These are phyloP conservation scores for Eucalyptus lansdowneana DNA, from an alignment of 345 rosid genomes.

Conservation along the genomic window DNA sequence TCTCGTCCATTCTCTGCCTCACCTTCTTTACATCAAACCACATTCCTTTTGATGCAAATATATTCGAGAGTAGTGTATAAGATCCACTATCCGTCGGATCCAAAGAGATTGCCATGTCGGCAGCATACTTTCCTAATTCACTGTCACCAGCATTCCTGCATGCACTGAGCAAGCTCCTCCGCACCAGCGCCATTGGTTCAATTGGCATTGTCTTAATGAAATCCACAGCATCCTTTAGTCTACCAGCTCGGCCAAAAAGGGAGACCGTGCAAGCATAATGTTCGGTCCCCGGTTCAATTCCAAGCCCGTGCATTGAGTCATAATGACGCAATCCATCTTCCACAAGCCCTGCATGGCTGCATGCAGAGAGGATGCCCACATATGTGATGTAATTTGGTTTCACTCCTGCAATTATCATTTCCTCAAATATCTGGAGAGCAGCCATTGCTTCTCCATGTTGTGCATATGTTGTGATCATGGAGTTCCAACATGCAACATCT, in stretches of 20 bases:
- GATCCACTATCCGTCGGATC: slow-evolving; percentile 66
- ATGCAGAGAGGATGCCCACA: slow-evolving; percentile 64
- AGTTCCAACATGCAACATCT: slow-evolving; percentile 63
- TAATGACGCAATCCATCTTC: slow-evolving; percentile 41
- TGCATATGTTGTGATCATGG: slow-evolving; percentile 51
- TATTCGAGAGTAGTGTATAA: slow-evolving; percentile 43
- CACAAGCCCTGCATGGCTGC: slow-evolving; percentile 61
- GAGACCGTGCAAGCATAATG: slow-evolving; percentile 65
- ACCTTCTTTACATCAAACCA: slow-evolving; percentile 50
- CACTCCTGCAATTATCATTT: slow-evolving; percentile 32
- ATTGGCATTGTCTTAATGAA: slow-evolving; percentile 48
- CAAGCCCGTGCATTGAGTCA: slow-evolving; percentile 35
- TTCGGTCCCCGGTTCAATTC: slow-evolving; percentile 51
- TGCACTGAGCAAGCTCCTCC: slow-evolving; percentile 70
- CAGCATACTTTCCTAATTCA: slow-evolving; percentile 50
- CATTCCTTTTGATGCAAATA: slow-evolving; percentile 53
- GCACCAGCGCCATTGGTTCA: slow-evolving; percentile 27
- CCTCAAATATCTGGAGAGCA: slow-evolving; percentile 38
- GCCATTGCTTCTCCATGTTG: slow-evolving; percentile 50
- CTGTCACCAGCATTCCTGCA: slow-evolving; percentile 31
- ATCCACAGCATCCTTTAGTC: slow-evolving; percentile 43
- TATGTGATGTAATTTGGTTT: slow-evolving; percentile 50
- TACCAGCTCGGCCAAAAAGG: slow-evolving; percentile 55
- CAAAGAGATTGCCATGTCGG: slow-evolving; percentile 46
- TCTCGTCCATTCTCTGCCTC: slow-evolving; percentile 49